Conservation (phyloP, 169 alveolate genomes). For the Plasmodium falciparum region DNA sequence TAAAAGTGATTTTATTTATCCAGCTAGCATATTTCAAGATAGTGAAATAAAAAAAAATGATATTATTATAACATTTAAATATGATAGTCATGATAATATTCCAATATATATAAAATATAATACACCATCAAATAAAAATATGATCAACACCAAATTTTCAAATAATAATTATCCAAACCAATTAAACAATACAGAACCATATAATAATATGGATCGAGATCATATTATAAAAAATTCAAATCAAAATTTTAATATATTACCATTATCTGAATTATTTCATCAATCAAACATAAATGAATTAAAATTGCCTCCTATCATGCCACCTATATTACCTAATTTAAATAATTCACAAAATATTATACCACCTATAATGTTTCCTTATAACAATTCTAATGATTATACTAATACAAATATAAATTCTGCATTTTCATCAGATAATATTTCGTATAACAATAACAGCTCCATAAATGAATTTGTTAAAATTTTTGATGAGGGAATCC, state of each 20-base stretch:
- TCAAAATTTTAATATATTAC: conserved; percentile 18
- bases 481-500: conserved; percentile 63
- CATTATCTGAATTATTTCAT: conserved; percentile 47
- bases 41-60: conserved; percentile 42
- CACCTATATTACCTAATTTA: conserved; percentile 32
- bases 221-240: neutral
- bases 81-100: conserved; percentile 3
- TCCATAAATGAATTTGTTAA: conserved; percentile 52
- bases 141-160: too few species aligned
- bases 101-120: conserved; percentile 30
- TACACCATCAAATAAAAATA: neutral
- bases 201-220: too few species aligned
- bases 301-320: conserved; percentile 22
- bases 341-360: conserved; percentile 41
- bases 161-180: too few species aligned
- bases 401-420: neutral
- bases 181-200: too few species aligned
- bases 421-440: neutral
- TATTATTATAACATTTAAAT: conserved; percentile 41
- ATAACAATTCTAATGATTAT: conserved; percentile 7
- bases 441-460: neutral
- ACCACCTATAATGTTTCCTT: conserved; percentile 39
- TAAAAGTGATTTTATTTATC: conserved; percentile 16
- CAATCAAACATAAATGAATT: conserved; percentile 33
- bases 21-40: conserved; percentile 35